Percentiles rank a stretch among this genome's conserved stretches.
These are phyloP conservation scores for Nepenthes alata DNA, from an alignment of 179 eudicot genomes.

Conservation along the genomic window DNA sequence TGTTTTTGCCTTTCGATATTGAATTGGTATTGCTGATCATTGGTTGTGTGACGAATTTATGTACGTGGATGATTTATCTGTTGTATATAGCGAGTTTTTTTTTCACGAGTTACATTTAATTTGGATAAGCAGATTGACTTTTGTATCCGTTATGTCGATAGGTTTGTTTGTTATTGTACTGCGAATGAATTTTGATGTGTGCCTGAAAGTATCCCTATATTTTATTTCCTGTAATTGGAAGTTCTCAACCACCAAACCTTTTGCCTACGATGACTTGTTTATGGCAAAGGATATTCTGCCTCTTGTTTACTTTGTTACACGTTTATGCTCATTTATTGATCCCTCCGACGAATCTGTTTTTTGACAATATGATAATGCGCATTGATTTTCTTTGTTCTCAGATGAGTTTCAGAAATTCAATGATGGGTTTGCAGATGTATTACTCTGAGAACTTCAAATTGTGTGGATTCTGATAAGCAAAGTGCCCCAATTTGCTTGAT, in stretches of 20 bases:
- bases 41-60: constrained; percentile 2
- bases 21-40: constrained; percentile 7
- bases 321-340: neutral
- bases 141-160: constrained; percentile 9
- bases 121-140: constrained; percentile 13
- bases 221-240: constrained; percentile 8
- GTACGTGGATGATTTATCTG: constrained; percentile 7
- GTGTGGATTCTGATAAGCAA: too few species aligned
- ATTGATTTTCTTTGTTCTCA: neutral
- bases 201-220: constrained; percentile 15
- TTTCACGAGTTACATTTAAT: constrained; percentile 1
- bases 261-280: neutral
- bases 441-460: too few species aligned
- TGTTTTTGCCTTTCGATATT: neutral
- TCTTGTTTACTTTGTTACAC: neutral
- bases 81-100: constrained; percentile 1
- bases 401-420: neutral
- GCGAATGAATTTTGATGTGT: constrained; percentile 12
- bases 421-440: too few species aligned
- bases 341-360: neutral
- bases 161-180: constrained; percentile 16
- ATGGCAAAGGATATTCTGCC: neutral
- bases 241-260: neutral
- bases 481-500: too few species aligned
- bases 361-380: neutral